Conservation (phyloP, 2,329 filamentous ascomycete genomes). For the Paradendryphiella salina region DNA sequence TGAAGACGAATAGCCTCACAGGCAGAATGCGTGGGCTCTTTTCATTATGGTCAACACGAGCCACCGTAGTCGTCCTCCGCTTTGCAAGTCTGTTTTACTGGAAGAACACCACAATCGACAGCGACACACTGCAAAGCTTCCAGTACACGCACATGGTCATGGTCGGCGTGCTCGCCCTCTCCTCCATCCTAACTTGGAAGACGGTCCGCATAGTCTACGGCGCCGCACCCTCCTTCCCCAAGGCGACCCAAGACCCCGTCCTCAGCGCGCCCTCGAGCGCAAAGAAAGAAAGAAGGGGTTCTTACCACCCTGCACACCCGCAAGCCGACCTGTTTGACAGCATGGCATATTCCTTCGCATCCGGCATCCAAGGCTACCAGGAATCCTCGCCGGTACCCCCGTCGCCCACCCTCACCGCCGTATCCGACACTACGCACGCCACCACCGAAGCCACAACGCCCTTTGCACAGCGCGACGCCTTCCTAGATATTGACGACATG, state of each 20-base stretch:
- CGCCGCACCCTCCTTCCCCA: slow-evolving; percentile 32
- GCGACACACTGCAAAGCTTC: slow-evolving; percentile 44
- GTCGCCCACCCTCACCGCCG: slow-evolving; percentile 38
- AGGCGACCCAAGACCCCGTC: slow-evolving; percentile 31
- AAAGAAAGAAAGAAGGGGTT: slow-evolving; percentile 28
- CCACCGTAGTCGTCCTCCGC: slow-evolving; percentile 61
- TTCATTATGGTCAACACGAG: slow-evolving; percentile 69
- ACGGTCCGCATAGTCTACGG: slow-evolving; percentile 62
- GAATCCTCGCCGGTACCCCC: slow-evolving; percentile 34
- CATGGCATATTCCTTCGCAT: slow-evolving; percentile 46
- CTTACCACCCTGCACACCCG: slow-evolving; percentile 29
- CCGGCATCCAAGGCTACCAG: slow-evolving; percentile 41
- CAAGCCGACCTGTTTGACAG: slow-evolving; percentile 39
- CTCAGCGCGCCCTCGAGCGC: slow-evolving; percentile 24
- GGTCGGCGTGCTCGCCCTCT: slow-evolving; percentile 43
- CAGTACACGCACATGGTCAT: slow-evolving; percentile 59
- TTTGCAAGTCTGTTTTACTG: slow-evolving; percentile 47
- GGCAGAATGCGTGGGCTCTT: slow-evolving; percentile 59
- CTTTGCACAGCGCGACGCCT: slow-evolving; percentile 14
- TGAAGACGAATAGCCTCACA: slow-evolving; percentile 63
- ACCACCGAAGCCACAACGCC: slow-evolving; percentile 37
- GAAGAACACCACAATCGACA: slow-evolving; percentile 21
- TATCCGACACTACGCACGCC: slow-evolving; percentile 28
- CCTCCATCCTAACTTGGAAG: slow-evolving; percentile 47
- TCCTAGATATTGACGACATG: slow-evolving; percentile 62